Conservation (phyloP, 441 rosid genomes). For the Euphorbia schlechtendalii region DNA sequence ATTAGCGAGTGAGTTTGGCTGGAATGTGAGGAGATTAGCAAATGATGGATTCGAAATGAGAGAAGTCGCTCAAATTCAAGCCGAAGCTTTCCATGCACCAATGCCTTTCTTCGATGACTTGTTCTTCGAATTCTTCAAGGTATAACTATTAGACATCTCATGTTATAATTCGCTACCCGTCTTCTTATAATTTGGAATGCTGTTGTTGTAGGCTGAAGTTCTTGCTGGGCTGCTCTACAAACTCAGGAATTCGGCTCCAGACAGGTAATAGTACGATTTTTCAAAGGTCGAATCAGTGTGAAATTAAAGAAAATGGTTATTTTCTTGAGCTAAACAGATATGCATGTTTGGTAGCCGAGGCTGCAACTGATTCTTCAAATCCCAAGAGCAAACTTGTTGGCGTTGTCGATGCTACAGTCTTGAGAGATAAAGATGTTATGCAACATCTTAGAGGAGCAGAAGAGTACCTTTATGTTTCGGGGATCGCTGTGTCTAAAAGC, state of each 20-base stretch:
- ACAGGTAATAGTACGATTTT: conserved; percentile 34
- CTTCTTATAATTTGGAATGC: no score
- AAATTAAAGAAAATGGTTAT: conserved; percentile 7
- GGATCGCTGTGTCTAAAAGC: conserved; percentile 57
- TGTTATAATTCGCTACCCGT: neutral
- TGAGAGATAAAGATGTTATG: conserved; percentile 45
- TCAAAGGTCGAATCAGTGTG: conserved; percentile 14
- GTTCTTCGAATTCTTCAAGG: conserved; percentile 77
- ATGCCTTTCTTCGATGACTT: conserved; percentile 51
- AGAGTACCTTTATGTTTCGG: conserved; percentile 77
- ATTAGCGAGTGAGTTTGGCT: conserved; percentile 50
- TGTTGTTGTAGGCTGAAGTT: conserved; percentile 82
- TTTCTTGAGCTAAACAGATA: conserved; percentile 38
- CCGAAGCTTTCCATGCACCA: conserved; percentile 75
- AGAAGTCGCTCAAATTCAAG: conserved; percentile 63
- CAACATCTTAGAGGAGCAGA: conserved; percentile 43
- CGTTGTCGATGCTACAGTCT: conserved; percentile 64
- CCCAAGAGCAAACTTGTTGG: conserved; percentile 43
- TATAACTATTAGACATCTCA: conserved; percentile 4
- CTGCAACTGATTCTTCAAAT: conserved; percentile 19
- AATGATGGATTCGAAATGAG: conserved; percentile 40
- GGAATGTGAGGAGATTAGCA: conserved; percentile 60
- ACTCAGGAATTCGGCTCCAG: conserved; percentile 60
- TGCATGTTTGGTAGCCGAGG: conserved; percentile 74
- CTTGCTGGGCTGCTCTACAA: conserved; percentile 73